Conservation (phyloP, 2,329 filamentous ascomycete species). For the Alternaria sp. region DNA sequence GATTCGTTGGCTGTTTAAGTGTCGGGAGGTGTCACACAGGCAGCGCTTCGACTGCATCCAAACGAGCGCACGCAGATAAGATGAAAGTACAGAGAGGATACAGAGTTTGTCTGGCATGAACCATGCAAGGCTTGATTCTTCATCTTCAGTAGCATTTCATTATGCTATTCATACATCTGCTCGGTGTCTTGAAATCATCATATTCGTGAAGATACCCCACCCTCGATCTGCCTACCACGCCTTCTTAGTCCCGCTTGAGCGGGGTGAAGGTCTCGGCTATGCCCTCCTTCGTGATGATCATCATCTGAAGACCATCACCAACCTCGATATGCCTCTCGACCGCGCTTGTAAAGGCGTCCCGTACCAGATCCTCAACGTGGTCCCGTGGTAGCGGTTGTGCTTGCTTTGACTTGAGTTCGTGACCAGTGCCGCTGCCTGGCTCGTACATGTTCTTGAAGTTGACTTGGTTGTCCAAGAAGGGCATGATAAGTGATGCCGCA, state of each 20-base stretch:
- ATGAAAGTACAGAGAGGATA: not conserved
- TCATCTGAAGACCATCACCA: constrained; percentile 93
- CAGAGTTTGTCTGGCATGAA: not conserved
- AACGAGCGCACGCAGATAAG: too few species aligned
- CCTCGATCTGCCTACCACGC: constrained; percentile 20
- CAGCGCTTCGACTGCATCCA: not conserved
- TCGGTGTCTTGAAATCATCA: constrained; percentile 40
- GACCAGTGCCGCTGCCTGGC: constrained; percentile 82
- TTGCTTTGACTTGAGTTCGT: constrained; percentile 77
- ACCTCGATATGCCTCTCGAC: constrained; percentile 99
- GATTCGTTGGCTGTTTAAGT: not conserved
- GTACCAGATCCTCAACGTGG: constrained; percentile 85
- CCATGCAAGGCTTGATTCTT: constrained; percentile 1
- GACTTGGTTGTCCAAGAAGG: constrained; percentile 98
- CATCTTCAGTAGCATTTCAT: constrained; percentile 11
- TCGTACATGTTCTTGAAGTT: constrained; percentile 99
- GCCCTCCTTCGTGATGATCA: constrained; percentile 87
- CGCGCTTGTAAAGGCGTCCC: constrained; percentile 97
- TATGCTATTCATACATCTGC: constrained; percentile 32
- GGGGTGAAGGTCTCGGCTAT: constrained; percentile 85
- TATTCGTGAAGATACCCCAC: constrained; percentile 48
- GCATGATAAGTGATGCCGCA: constrained; percentile 95
- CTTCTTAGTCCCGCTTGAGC: constrained; percentile 69
- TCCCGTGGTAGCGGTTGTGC: constrained; percentile 72
- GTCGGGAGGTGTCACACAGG: not conserved